phyloP scores from a whole-genome alignment of 495 filamentous ascomycete species.

The Penicillium herquei region DNA sequence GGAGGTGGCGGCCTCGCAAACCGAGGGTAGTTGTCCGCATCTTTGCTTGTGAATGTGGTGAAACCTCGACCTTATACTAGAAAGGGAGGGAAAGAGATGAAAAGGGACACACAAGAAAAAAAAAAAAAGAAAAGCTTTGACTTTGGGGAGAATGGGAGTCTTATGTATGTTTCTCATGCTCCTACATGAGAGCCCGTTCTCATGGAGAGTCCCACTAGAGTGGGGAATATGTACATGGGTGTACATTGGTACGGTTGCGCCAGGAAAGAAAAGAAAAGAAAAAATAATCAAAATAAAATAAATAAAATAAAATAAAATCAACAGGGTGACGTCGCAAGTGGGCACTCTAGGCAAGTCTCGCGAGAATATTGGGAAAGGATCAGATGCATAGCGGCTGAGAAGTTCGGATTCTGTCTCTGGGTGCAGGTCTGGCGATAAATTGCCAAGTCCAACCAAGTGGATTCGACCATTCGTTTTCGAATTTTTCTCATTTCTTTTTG shows the following conservation, averaged over 20 bases:
- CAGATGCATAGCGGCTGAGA: constrained; percentile 4
- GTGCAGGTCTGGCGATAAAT: not conserved
- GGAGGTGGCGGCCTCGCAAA: constrained; percentile 36
- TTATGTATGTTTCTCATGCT: constrained; percentile 1
- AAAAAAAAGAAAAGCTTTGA: constrained; percentile 1
- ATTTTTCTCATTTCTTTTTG: too few species aligned
- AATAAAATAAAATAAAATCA: not conserved
- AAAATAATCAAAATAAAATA: not conserved
- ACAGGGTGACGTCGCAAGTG: constrained; percentile 2
- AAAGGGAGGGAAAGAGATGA: not conserved
- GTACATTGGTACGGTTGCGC: constrained; percentile 1
- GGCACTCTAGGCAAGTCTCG: constrained; percentile 2
- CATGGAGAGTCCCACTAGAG: not conserved
- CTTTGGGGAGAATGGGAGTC: not conserved
- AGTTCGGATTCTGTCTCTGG: not conserved
- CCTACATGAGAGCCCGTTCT: not conserved
- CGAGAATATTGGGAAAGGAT: constrained; percentile 2
- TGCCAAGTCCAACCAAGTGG: constrained; percentile 2
- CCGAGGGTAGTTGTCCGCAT: constrained; percentile 43
- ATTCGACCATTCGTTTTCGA: too few species aligned
- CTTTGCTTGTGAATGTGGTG: constrained; percentile 9
- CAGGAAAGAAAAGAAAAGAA: not conserved
- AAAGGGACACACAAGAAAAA: not conserved
- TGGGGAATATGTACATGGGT: not conserved
- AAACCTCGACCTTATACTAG: not conserved